Base-by-base conservation (phyloP, 768 basidiomycete genomes). In the Goffeauzyma gilvescens region DNA sequence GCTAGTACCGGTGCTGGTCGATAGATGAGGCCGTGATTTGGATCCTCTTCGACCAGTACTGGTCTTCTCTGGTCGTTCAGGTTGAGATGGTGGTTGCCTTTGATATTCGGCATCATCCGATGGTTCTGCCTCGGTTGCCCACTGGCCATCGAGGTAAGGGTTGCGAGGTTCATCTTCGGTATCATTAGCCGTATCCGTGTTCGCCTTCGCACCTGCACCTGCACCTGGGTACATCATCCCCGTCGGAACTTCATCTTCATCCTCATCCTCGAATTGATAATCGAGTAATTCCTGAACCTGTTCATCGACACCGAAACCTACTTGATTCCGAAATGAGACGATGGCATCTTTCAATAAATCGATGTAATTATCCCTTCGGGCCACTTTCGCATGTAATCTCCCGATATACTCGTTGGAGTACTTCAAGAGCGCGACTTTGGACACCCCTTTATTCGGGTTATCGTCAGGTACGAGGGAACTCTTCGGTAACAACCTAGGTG, bases 361-460 rank as follows among this genome's bases (percentile, higher is more conserved):
- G 52, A 90, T 80, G 66, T 86, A 84, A 34, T 70, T 71, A 55
- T 93, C 84, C 49, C 87, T 65, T 55, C 81, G 70, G 41, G 81
- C 78, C 37, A 89, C 72, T 23, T 81, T 73, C 14, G 67, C 76
- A 47, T 80, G 80, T 54, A 93, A 70, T 48, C 73, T 66, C 50
- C 78, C 70, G 49, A 95, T 78, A 58, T 72, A 89, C 59, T 86
- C 81, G 61, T 95, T 95, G 26, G 81, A 82, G 55, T 83, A 89
- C 46, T 84, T 76, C 42, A 95, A 64, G 27, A 95, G 67, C 64
- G 90, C 87, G 44, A 93, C 68, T 69, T 93, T 95, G 69, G 82
- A 85, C 36, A 95, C 85, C 13, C 78, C 78, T 55, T 87, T 80
- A 63, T 95, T 95, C 8, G 87, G 87, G n/a, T 87, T 86, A 46